phyloP scores from a whole-genome alignment of 2,329 filamentous ascomycete genomes.

The Monilinia vaccinii-corymbosi region DNA sequence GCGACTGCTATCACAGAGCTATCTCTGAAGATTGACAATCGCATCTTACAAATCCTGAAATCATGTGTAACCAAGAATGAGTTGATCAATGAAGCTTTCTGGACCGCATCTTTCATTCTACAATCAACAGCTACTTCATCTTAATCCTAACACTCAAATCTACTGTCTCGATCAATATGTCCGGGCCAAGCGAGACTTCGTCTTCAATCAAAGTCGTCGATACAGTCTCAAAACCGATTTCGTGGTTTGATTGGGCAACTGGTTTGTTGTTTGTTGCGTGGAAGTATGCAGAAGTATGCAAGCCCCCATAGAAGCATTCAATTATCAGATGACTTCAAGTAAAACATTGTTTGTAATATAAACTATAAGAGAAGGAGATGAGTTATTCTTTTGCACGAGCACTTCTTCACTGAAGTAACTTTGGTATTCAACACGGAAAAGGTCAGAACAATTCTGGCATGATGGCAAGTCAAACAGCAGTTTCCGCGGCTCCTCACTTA shows the following conservation, averaged over 20 bases:
- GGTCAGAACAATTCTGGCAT: background rate
- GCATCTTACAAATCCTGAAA: too few species aligned
- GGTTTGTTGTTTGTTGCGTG: background rate
- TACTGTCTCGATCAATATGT: background rate
- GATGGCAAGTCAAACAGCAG: background rate
- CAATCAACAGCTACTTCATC: background rate
- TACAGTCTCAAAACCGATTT: background rate
- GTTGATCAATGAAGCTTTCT: too few species aligned
- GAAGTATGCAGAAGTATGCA: background rate
- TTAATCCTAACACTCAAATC: background rate
- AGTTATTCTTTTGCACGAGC: too few species aligned
- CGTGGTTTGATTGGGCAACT: background rate
- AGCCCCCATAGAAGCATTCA: background rate
- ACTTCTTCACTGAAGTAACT: background rate
- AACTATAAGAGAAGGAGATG: background rate
- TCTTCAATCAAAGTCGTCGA: background rate
- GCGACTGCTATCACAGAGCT: too few species aligned
- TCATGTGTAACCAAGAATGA: too few species aligned
- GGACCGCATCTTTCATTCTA: background rate
- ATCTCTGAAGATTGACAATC: too few species aligned
- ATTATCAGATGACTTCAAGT: background rate
- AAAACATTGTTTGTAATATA: background rate
- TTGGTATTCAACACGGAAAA: background rate
- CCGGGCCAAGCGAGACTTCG: background rate
- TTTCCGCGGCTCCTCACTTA: background rate